Percentiles rank a stretch among this genome's conserved stretches.
These are phyloP conservation scores for Linnemannia exigua DNA, from an alignment of 192 early-diverging fungal species.

Conservation along the genomic window DNA sequence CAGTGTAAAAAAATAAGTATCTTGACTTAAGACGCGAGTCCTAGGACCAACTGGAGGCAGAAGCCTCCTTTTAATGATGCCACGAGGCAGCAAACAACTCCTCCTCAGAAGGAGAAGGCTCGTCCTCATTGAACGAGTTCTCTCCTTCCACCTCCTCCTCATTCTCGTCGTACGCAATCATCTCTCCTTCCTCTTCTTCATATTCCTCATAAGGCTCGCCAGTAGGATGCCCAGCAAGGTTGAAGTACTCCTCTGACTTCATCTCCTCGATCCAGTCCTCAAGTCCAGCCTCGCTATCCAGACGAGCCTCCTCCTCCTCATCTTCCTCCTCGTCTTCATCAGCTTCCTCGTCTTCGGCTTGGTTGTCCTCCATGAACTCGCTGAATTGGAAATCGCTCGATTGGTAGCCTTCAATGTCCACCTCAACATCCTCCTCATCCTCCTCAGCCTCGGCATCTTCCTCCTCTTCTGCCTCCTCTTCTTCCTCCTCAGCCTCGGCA, in stretches of 20 bases:
- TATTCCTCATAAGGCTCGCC: slow-evolving; percentile 11
- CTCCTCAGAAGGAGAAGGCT: slow-evolving; percentile 43
- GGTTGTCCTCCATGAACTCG: slow-evolving; percentile 4
- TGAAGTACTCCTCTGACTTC: slow-evolving; percentile 44
- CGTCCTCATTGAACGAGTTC: slow-evolving; percentile 13
- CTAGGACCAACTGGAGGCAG: neutral
- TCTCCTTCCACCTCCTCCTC: slow-evolving; percentile 1
- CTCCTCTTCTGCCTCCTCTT: neutral
- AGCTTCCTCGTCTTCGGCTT: neutral
- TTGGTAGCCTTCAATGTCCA: neutral
- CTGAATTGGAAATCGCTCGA: neutral
- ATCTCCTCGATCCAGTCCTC: slow-evolving; percentile 48
- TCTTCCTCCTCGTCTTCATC: slow-evolving; percentile 11
- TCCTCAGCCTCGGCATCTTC: neutral
- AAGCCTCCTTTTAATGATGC: slow-evolving; percentile 7
- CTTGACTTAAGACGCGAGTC: neutral
- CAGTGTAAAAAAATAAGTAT: too few species aligned
- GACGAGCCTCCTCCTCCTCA: slow-evolving; percentile 28
- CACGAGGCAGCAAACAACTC: slow-evolving; percentile 49
- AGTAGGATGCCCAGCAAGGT: slow-evolving; percentile 27
- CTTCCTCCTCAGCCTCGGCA: neutral
- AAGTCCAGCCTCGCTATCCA: slow-evolving; percentile 37
- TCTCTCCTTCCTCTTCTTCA: neutral
- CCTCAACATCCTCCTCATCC: slow-evolving; percentile 14
- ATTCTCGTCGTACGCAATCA: neutral